Evolutionary conservation across 2,329 filamentous ascomycete genomes (phyloP), one percentile per base, ranked within the genome.

Genomic region (Trichoderma breve): DNA sequence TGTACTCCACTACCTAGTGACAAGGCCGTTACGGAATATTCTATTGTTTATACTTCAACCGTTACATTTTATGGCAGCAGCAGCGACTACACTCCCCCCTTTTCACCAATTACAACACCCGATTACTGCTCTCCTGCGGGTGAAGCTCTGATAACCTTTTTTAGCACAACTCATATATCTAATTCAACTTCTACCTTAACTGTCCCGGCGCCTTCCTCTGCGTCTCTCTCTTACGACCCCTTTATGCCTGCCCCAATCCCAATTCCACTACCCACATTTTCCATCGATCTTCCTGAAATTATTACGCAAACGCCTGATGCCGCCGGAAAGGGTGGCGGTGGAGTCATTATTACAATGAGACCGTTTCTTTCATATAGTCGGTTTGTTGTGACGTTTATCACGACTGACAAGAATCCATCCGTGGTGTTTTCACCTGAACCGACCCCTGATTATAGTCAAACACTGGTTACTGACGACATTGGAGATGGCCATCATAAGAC

Each of bases 341-440:
- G 39, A 18, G 21, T 70, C 30, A 66, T 62, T 15, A 61, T 70
- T 32, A 72, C 71, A 8, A 51, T 72, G 26, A 62, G 43, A 11
- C 72, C 69, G 14, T 51, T 62, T 18, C 55, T 60, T 4, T 53
- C 51, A 3, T 47, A 63, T 14, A 60, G 43, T 43, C 69, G 55
- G 3, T 69, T 57, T n/a, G 83, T 83, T 6, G 74, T 86, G 61
- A 85, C 83, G 4, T 84, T 87, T 61, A 76, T 85, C 65, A 87
- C 86, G 2, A 87, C 86, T 3, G 86, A 87, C 76, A 88, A 87
- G 76, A 88, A 88, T 70, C 86, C 87, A 0, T 82, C 84, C 9
- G 84, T 88, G 18, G 81, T 87, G 3, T 80, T 81, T 72, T 76
- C 83, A 1, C 80, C 82, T 3, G 78, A 82, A 18, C 72, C 76